Evolutionary conservation across 2,329 filamentous ascomycete species (phyloP), one percentile per base, ranked within the genome.

Genomic region (Xylaria sp.): DNA sequence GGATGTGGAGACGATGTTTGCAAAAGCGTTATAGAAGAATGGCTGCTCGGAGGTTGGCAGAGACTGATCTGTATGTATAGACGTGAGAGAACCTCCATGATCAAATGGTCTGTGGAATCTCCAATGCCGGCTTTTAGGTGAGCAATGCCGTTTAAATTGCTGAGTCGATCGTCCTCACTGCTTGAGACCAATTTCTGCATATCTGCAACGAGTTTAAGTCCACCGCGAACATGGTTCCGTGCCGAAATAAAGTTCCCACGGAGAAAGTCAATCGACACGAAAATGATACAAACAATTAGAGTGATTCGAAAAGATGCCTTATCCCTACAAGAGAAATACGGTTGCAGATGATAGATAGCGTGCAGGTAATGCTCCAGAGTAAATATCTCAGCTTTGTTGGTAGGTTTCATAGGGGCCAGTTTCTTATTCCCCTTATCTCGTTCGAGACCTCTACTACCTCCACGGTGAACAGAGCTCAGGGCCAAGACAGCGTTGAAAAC

Each of bases 401-500:
- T 15, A n/a, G 48, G 15, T 10, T 52, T 52, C 25, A 32, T 30
- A 30, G 48, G n/a, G 25, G 15, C 25, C 48, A n/a, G 15, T 30
- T 52, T 30, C 15, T n/a, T 18, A 52, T n/a, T n/a, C 15, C 25
- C 28, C 13, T 30, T 25, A 13, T 2, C 45, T 28, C 23, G 12
- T 13, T 23, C 12, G 23, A 46, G 45, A 15, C 20, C 8, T 4
- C 45, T 46, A 28, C 9, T 18, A 28, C 46, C 46, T 30, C 25
- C 48, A 10, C 48, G 48, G 15, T 52, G 48, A 32, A 52, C 25
- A n/a, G 48, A 52, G 15, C 13, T 52, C 3, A 52, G 28, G 13
- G 48, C 48, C 15, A 52, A 52, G 28, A 52, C 48, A 32, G 48
- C 48, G 25, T 52, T 52, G 48, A 52, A 30, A 9, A 52, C 48